A percentile compares a stretch with the other conserved stretches of the same genome.
Evolutionary conservation across 2,329 filamentous ascomycete genomes (phyloP).

Genomic region (Fusarium fujikuroi): DNA sequence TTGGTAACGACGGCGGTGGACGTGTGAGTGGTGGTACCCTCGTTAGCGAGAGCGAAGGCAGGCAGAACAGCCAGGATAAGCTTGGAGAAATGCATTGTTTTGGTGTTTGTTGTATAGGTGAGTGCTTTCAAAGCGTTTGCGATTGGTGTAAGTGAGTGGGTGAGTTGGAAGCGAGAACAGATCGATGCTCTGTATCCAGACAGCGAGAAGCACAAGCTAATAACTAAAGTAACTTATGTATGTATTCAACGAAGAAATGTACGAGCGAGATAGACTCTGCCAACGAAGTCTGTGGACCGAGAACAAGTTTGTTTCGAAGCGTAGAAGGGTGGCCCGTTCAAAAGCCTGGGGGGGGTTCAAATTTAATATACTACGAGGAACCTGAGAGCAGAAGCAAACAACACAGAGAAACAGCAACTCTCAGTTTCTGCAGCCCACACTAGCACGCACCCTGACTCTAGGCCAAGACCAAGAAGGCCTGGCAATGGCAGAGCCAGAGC

Average conservation of each 20-base stretch:
- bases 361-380: constrained; percentile 1
- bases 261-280: constrained; percentile 59
- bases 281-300: constrained; percentile 61
- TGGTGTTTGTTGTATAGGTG: constrained; percentile 33
- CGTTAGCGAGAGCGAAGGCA: constrained; percentile 60
- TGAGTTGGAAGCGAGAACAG: constrained; percentile 22
- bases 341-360: background rate
- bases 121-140: constrained; percentile 40
- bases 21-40: constrained; percentile 58
- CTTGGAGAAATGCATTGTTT: constrained; percentile 54
- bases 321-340: constrained; percentile 33
- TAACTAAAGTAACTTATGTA: constrained; percentile 5
- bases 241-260: constrained; percentile 39
- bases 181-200: constrained; percentile 47
- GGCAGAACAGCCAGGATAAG: constrained; percentile 63
- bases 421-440: constrained; percentile 18
- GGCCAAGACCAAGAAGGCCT: constrained; percentile 1
- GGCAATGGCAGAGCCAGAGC: background rate
- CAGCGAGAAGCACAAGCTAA: constrained; percentile 25
- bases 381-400: constrained; percentile 26
- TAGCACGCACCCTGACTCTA: constrained; percentile 4
- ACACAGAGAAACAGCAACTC: constrained; percentile 25
- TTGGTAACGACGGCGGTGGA: constrained; percentile 62
- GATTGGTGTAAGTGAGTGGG: constrained; percentile 36
- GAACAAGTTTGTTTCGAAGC: constrained; percentile 38